Conservation (phyloP, 1,284 basidiomycete genomes). For the Takashimella koratensis region DNA sequence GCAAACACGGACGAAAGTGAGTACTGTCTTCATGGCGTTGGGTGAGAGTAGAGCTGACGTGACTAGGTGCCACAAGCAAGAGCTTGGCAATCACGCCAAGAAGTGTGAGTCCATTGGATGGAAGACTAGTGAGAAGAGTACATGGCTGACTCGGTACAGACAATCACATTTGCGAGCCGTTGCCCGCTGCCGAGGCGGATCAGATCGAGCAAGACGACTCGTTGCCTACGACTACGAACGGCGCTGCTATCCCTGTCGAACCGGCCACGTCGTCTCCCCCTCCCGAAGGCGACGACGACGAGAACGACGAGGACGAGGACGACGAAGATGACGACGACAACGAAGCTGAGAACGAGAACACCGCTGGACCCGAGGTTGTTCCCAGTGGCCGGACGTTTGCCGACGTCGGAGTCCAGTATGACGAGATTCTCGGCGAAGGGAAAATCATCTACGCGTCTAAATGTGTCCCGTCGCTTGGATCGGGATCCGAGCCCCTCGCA, state of each 20-base stretch:
- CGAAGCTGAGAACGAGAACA: neutral
- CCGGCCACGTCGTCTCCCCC: neutral
- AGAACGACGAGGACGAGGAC: constrained; percentile 3
- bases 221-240: neutral
- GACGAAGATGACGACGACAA: constrained; percentile 4
- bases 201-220: constrained; percentile 18
- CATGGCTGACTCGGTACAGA: constrained; percentile 5
- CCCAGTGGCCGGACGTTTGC: neutral
- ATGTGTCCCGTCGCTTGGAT: no score
- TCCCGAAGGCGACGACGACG: neutral
- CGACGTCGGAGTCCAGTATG: constrained; percentile 9
- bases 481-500: no score
- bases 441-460: neutral
- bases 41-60: neutral
- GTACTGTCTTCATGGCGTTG: neutral
- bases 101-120: constrained; percentile 13
- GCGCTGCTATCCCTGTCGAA: neutral
- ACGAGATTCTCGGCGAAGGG: constrained; percentile 1
- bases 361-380: neutral
- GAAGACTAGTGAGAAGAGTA: no score
- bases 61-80: constrained; percentile 10
- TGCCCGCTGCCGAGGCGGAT: constrained; percentile 11
- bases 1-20: constrained; percentile 22
- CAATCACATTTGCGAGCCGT: constrained; percentile 23
- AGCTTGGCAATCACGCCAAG: constrained; percentile 13